Conservation (phyloP, 345 rosid species). For the Ailanthus altissimus region DNA sequence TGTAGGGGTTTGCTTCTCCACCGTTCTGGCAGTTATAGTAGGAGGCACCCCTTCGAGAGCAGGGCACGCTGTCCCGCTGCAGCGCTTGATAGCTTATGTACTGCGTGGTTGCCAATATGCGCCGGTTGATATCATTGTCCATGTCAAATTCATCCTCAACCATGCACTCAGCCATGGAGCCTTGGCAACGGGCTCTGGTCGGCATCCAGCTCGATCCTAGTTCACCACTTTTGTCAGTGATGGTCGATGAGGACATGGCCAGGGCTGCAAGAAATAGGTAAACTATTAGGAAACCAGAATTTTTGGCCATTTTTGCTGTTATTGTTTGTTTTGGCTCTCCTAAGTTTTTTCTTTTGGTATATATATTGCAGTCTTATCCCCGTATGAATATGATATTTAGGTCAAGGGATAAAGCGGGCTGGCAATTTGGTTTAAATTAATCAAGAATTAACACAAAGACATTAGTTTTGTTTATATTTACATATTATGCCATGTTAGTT, state of each 20-base stretch:
- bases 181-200: constrained; percentile 40
- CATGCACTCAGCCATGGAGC: constrained; percentile 61
- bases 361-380: not conserved
- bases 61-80: constrained; percentile 67
- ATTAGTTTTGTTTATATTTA: not conserved
- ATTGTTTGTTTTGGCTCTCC: not conserved
- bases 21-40: constrained; percentile 83
- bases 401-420: constrained; percentile 14
- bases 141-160: constrained; percentile 47
- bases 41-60: constrained; percentile 79
- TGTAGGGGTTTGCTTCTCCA: constrained; percentile 78
- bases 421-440: constrained; percentile 21
- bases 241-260: constrained; percentile 27
- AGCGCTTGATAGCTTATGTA: constrained; percentile 78
- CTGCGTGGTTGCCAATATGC: constrained; percentile 59
- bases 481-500: constrained; percentile 12
- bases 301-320: constrained; percentile 41
- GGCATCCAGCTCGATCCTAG: constrained; percentile 46
- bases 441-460: too few species aligned
- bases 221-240: constrained; percentile 27
- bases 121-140: constrained; percentile 66
- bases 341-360: too few species aligned
- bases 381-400: not conserved
- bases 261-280: constrained; percentile 24
- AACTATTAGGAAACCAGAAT: constrained; percentile 28